These are phyloP conservation scores for Oryza punctata DNA, from an alignment of 176 grass and related monocot species.

Conservation along the genomic window DNA sequence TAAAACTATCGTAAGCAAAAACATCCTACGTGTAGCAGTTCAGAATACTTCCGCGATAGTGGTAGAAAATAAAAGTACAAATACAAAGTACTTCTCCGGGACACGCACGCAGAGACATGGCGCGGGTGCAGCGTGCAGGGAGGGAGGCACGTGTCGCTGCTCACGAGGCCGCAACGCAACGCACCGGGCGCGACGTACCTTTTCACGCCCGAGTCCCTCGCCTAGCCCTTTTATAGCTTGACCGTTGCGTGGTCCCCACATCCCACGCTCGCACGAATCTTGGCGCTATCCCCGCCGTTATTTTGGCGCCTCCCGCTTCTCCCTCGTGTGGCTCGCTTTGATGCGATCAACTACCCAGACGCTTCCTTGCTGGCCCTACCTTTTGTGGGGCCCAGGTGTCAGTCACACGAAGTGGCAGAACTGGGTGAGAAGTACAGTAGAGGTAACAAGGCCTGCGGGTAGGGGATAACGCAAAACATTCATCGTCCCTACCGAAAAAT, in stretches of 20 bases:
- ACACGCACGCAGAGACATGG: no score
- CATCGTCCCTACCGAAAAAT: background rate
- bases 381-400: background rate
- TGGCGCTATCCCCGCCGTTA: background rate
- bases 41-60: no score
- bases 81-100: no score
- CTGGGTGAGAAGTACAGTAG: no score
- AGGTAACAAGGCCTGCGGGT: no score
- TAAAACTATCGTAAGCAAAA: no score
- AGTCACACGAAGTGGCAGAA: background rate
- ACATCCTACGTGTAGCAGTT: no score
- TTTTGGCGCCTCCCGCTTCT: background rate
- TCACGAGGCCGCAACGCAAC: background rate
- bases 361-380: background rate
- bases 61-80: no score
- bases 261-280: background rate
- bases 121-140: no score
- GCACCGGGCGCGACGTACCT: background rate
- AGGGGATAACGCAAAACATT: background rate
- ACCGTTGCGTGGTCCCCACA: background rate
- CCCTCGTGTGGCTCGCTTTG: background rate
- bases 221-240: background rate
- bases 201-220: background rate
- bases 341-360: background rate
- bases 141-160: slow-evolving; percentile 15